Percentiles rank a stretch among this genome's conserved stretches.
These are phyloP conservation scores for Agrocybe chaxingu DNA, from an alignment of 768 basidiomycete species.

Conservation along the genomic window DNA sequence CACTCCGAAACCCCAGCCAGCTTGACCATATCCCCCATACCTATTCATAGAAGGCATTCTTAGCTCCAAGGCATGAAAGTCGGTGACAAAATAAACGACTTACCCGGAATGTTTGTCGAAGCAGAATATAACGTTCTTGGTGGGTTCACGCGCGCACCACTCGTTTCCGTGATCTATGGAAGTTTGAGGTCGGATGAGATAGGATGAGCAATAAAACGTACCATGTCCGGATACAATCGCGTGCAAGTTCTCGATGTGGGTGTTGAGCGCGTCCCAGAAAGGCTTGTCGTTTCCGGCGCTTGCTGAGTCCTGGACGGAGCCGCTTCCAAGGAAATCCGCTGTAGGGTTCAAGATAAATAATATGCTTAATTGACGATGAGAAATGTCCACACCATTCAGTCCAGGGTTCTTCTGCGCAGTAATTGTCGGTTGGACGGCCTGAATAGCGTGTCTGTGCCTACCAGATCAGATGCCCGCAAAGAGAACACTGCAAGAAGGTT, in stretches of 20 bases:
- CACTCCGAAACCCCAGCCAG: constrained; percentile 62
- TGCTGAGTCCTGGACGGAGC: constrained; percentile 59
- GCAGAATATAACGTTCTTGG: constrained; percentile 65
- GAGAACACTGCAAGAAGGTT: background rate
- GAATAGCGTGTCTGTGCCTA: constrained; percentile 30
- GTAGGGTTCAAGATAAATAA: constrained; percentile 1
- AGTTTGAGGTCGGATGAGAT: background rate
- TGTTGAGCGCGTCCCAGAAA: constrained; percentile 62
- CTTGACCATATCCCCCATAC: constrained; percentile 60
- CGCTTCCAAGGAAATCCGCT: constrained; percentile 53
- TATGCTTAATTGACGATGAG: background rate
- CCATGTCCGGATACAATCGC: constrained; percentile 73
- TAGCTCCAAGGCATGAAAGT: background rate
- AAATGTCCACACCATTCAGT: constrained; percentile 32
- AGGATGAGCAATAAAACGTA: constrained; percentile 20
- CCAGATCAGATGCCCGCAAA: background rate
- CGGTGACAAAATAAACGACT: constrained; percentile 11
- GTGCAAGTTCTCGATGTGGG: constrained; percentile 60
- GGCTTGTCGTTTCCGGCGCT: constrained; percentile 45
- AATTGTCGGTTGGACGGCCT: constrained; percentile 31
- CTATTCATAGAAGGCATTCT: constrained; percentile 25
- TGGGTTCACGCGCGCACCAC: constrained; percentile 71
- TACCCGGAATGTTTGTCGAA: constrained; percentile 79
- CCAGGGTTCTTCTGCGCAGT: constrained; percentile 37
- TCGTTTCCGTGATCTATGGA: constrained; percentile 70